Evolutionary conservation across 345 rosid genomes (phyloP).

Genomic region (Salix dunnii): DNA sequence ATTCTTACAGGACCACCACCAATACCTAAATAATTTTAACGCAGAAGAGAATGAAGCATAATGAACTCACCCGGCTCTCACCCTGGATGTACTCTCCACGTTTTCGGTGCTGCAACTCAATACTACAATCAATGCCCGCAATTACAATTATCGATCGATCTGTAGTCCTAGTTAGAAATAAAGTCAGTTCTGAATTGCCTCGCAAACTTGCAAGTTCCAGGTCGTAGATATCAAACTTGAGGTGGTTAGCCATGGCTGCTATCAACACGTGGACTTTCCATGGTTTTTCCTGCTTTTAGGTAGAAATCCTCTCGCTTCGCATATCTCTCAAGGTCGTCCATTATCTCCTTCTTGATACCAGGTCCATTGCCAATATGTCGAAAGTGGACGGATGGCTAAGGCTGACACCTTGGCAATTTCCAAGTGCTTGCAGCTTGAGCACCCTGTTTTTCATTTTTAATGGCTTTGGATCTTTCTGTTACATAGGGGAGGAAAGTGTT

Average conservation of each 20-base stretch:
- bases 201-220: conserved; percentile 14
- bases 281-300: conserved; percentile 24
- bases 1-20: background rate
- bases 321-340: conserved; percentile 34
- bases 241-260: conserved; percentile 28
- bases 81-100: background rate
- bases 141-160: conserved; percentile 24
- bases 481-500: conserved; percentile 10
- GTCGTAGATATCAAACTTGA: conserved; percentile 19
- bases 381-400: conserved; percentile 34
- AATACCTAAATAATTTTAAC: background rate
- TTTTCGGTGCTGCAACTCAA: conserved; percentile 17
- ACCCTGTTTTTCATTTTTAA: conserved; percentile 12
- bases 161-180: background rate
- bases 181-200: conserved; percentile 12
- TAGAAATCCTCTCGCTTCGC: conserved; percentile 14
- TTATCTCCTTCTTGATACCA: conserved; percentile 6
- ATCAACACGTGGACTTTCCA: too few species aligned
- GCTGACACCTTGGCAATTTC: conserved; percentile 7
- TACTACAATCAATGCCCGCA: conserved; percentile 28
- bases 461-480: conserved; percentile 15
- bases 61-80: conserved; percentile 3
- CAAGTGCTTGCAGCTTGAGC: conserved; percentile 21
- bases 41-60: background rate
- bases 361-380: conserved; percentile 30